Conservation (phyloP, 164 flowering plant genomes). For the Nelumbo lutea region DNA sequence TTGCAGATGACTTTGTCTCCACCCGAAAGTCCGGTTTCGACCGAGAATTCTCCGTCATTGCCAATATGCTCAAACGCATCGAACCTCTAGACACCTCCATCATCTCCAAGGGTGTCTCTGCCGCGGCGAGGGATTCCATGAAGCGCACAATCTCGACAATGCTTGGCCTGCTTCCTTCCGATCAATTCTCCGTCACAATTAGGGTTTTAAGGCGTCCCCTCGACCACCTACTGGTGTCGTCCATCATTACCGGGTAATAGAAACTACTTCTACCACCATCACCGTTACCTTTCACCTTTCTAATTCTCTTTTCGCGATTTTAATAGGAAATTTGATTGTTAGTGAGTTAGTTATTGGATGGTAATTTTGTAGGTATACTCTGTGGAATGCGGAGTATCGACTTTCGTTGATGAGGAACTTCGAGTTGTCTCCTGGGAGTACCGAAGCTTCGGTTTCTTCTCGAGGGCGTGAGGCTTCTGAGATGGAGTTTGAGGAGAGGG, state of each 20-base stretch:
- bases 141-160: conserved; percentile 80
- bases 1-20: conserved; percentile 66
- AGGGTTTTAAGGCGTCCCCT: conserved; percentile 58
- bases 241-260: conserved; percentile 77
- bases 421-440: conserved; percentile 31
- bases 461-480: conserved; percentile 18
- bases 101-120: conserved; percentile 70
- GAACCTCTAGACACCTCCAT: conserved; percentile 68
- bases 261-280: not conserved
- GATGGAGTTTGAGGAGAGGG: conserved; percentile 21
- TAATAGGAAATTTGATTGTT: not conserved
- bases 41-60: conserved; percentile 70
- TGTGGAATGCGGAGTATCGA: conserved; percentile 93
- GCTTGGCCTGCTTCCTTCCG: conserved; percentile 85
- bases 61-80: conserved; percentile 58
- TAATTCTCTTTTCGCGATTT: not conserved
- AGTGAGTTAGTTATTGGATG: conserved; percentile 2
- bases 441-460: conserved; percentile 2
- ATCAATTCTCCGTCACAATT: conserved; percentile 65
- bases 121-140: conserved; percentile 80
- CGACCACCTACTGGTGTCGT: conserved; percentile 57
- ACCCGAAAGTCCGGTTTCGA: conserved; percentile 50
- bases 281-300: not conserved
- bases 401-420: conserved; percentile 71
- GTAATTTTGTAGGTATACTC: conserved; percentile 54